Percentiles rank a stretch among this genome's conserved stretches.
These are phyloP conservation scores for Fraxinus velutina DNA, from an alignment of 305 asterid genomes.

Conservation along the genomic window DNA sequence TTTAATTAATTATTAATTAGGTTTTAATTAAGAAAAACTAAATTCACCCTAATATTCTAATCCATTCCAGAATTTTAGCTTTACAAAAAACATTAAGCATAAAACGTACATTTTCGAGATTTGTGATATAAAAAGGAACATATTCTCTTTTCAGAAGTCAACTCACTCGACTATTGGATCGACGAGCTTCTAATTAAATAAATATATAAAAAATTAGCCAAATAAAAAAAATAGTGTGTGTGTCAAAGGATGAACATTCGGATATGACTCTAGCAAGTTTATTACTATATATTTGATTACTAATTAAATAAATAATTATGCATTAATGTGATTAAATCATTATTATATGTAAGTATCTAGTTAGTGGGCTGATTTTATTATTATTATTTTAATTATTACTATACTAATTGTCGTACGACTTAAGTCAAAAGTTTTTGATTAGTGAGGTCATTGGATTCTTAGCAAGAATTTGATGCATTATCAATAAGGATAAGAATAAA, in stretches of 20 bases:
- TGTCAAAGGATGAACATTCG: conserved; percentile 18
- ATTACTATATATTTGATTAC: neutral
- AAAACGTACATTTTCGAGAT: neutral
- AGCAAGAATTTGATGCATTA: neutral
- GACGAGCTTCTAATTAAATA: neutral
- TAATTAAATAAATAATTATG: neutral
- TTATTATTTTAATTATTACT: neutral
- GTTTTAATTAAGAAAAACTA: neutral
- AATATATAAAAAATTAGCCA: neutral
- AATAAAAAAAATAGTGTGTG: neutral
- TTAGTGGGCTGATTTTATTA: conserved; percentile 35
- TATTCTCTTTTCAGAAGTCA: conserved; percentile 25
- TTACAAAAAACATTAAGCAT: neutral
- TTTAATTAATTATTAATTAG: too few relatives aligned
- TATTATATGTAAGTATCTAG: conserved; percentile 15
- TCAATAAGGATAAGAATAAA: neutral
- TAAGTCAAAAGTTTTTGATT: conserved; percentile 27
- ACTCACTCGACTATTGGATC: conserved; percentile 29
- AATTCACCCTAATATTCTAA: neutral
- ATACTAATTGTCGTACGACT: neutral
- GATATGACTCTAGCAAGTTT: conserved; percentile 34
- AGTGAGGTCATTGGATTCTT: neutral
- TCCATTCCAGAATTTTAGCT: neutral
- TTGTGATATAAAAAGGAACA: neutral
- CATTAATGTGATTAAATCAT: neutral